Percentiles rank a stretch among this genome's conserved stretches.
Evolutionary conservation across 768 basidiomycete genomes (phyloP).

Genomic region (Pleurotus tuber-regium): DNA sequence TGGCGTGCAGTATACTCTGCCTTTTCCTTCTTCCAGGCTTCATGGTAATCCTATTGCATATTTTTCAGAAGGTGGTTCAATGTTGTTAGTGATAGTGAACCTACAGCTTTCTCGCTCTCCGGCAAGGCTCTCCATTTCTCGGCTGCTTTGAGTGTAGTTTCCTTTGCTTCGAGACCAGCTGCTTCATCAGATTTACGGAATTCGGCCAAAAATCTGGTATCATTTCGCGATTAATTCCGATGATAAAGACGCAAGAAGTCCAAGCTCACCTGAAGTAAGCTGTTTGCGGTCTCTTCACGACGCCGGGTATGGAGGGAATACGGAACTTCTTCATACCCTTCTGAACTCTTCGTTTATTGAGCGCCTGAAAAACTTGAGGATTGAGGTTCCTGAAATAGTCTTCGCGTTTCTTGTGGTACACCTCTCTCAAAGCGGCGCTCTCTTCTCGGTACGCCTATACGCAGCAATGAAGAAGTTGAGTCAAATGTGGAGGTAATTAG

Average conservation of each 20-base stretch:
- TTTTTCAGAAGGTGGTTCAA: background rate
- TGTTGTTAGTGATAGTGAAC: background rate
- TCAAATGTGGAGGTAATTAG: background rate
- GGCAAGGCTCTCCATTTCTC: slow-evolving; percentile 29
- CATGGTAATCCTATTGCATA: background rate
- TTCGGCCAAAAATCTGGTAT: slow-evolving; percentile 15
- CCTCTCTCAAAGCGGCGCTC: slow-evolving; percentile 13
- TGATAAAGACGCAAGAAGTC: background rate
- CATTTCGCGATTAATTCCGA: background rate
- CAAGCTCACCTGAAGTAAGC: slow-evolving; percentile 23
- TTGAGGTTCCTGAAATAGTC: slow-evolving; percentile 26
- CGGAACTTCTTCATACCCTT: slow-evolving; percentile 20
- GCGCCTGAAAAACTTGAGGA: slow-evolving; percentile 17
- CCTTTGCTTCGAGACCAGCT: background rate
- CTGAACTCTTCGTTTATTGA: slow-evolving; percentile 30
- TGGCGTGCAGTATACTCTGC: background rate
- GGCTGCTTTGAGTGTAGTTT: slow-evolving; percentile 17
- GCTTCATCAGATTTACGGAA: background rate
- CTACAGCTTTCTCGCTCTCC: slow-evolving; percentile 27
- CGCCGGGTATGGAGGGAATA: slow-evolving; percentile 5
- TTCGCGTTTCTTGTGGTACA: slow-evolving; percentile 19
- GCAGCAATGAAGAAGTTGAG: background rate
- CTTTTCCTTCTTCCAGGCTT: background rate
- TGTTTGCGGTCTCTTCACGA: slow-evolving; percentile 1
- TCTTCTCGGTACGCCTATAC: slow-evolving; percentile 21